Evolutionary conservation across 169 alveolate species (phyloP), one percentile per base, ranked within the genome.

Genomic region (Babesia divergens): DNA sequence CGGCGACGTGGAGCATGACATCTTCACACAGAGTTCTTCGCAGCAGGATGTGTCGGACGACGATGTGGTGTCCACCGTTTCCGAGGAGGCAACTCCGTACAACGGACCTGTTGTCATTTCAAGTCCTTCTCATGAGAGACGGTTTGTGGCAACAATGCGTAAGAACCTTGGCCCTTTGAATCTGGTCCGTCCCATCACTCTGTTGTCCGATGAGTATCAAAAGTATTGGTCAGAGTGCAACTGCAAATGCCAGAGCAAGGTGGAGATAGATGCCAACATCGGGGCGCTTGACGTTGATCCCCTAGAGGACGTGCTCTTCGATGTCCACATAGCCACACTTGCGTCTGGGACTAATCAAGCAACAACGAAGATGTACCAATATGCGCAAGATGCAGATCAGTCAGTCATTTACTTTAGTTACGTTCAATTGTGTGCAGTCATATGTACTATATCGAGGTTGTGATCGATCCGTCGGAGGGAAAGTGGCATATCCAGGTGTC

Each of bases 171-270:
- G 34, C 38, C 43, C 58, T 11, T 56, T 76, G 18, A 40, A 76
- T 31, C 55, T 76, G 54, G 81, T 76, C 53, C 31, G 6, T 3
- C 81, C 85, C 22, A 58, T n/a, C 28, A 76, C 85, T 6, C 22
- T 76, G 43, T 43, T 65, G 59, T 53, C 77, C 9, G 85, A 76
- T 70, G 81, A 76, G 40, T 76, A 43, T 50, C 85, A 76, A 47
- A 76, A 65, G 18, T 40, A 24, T 24, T 76, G 85, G 85, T 43
- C 55, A 16, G 85, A 66, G 37, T 52, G 47, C 31, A 72, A 76
- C 28, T 22, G 24, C 20, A 32, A 46, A 11, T 65, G 69, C 58
- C 54, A 59, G n/a, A 76, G 74, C 52, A 66, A 60, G 20, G 65
- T 26, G 34, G 62, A 40, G 11, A 38, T 22, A 14, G 18, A 32